Percentiles rank a stretch among this genome's conserved stretches.
phyloP scores from a whole-genome alignment of 768 basidiomycete genomes.

The Phylloporus arenicola region DNA sequence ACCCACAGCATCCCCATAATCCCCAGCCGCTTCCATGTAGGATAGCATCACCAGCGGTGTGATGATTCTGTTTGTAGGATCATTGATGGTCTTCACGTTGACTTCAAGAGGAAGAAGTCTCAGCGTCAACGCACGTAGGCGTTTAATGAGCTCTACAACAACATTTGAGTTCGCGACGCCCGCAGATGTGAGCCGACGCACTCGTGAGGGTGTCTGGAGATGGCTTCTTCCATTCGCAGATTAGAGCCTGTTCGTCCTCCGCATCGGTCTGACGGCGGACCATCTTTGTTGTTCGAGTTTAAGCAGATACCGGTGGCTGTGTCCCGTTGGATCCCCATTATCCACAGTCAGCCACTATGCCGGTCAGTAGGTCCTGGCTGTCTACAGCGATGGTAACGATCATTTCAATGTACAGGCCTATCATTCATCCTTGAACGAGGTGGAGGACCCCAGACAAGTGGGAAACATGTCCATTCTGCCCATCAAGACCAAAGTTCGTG shows the following conservation, averaged over 20 bases:
- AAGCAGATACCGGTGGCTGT: neutral
- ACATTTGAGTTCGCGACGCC: neutral
- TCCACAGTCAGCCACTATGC: conserved; percentile 37
- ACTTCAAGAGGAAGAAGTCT: conserved; percentile 80
- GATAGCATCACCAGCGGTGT: conserved; percentile 75
- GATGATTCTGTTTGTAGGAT: conserved; percentile 78
- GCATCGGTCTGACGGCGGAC: conserved; percentile 21
- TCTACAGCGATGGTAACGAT: conserved; percentile 1
- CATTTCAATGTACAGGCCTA: conserved; percentile 62
- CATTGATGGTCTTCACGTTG: conserved; percentile 54
- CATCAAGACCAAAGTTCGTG: conserved; percentile 86
- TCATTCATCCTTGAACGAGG: conserved; percentile 90
- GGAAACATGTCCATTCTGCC: conserved; percentile 90
- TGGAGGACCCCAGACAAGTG: conserved; percentile 71
- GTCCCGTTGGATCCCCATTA: conserved; percentile 27
- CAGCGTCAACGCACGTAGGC: conserved; percentile 71
- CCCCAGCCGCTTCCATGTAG: conserved; percentile 77
- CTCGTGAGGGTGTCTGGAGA: conserved; percentile 73
- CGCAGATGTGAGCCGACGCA: conserved; percentile 31
- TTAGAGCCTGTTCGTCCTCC: conserved; percentile 37
- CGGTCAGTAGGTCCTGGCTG: conserved; percentile 38
- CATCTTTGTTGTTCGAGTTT: conserved; percentile 11
- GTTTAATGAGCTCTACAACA: conserved; percentile 66
- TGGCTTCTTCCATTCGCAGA: conserved; percentile 46
- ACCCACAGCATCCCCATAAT: conserved; percentile 78